Base-by-base conservation (phyloP, 192 early-diverging fungal genomes). In the Dimargaris cristalligena region DNA sequence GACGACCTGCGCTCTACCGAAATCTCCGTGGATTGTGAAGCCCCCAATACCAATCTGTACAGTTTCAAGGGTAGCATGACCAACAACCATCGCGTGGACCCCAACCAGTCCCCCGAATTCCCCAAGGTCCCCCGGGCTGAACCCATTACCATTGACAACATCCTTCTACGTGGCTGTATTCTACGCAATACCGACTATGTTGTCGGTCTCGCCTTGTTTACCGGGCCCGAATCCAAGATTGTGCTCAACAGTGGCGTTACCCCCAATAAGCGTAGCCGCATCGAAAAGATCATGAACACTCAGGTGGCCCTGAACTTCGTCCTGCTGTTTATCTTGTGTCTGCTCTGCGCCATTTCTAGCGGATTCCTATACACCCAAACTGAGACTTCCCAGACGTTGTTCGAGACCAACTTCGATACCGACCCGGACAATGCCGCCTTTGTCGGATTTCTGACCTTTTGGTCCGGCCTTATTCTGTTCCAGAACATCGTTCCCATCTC, bases 401-500 rank as follows among this genome's bases (percentile, higher is more conserved):
- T 67, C 9, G 33, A 50, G 58, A 38, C 65, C 67, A 2, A 61
- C 54, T 72, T 44, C 30, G 77, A 76, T 29, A 63, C 66, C 20
- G 71, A 82, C 60, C 69, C 64, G 26, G 69, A 62, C 28, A 73
- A 74, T 41, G 67, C 76, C 34, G 67, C 77, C 44, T 70, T 73
- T 63, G 77, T 76, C 18, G 83, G 74, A 4, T 86, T 89, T 50
- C 56, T 85, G 55, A 84, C 80, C 0, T 89, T 86, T 57, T 89
- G 87, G 89, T 79, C 83, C 6, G 77, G 84, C 45, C 68, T 98
- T 44, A 90, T 95, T 68, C 70, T 90, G 48, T 93, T 88, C 67
- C 94, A 98, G 71, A 95, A 92, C 57, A 84, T 98, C 31, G 88
- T 98, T 11, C 94, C 94, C 0, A 92, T 98, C 60, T 93, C 92